Conservation (phyloP, 2,329 filamentous ascomycete species). For the Trichoderma oligosporum region DNA sequence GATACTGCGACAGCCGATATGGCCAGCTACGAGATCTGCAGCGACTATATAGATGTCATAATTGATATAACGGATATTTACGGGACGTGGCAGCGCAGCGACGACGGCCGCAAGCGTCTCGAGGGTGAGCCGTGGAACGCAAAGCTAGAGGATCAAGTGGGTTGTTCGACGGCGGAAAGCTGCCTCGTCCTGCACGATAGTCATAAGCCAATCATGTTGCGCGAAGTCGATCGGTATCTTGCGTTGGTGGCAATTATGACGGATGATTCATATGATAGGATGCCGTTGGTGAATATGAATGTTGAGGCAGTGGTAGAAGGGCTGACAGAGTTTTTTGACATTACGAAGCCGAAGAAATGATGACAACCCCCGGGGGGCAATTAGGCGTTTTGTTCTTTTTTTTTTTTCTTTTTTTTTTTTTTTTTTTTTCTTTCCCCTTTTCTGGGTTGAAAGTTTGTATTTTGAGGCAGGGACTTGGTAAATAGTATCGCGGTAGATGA, state of each 20-base stretch:
- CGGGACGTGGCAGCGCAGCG: slow-evolving; percentile 64
- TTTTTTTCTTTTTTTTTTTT: not conserved
- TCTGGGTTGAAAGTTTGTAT: not conserved
- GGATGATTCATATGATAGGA: slow-evolving; percentile 78
- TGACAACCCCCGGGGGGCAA: not conserved
- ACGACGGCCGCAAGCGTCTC: slow-evolving; percentile 51
- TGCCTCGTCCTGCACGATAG: slow-evolving; percentile 63
- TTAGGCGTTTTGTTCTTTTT: not conserved
- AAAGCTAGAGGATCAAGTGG: slow-evolving; percentile 62
- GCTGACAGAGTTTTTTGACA: slow-evolving; percentile 73
- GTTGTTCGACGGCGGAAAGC: slow-evolving; percentile 63
- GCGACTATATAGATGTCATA: slow-evolving; percentile 97
- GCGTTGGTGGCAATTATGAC: slow-evolving; percentile 84
- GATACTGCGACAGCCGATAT: slow-evolving; percentile 92
- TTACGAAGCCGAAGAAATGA: slow-evolving; percentile 55
- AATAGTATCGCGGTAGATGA: slow-evolving; percentile 1
- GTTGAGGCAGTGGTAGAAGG: slow-evolving; percentile 78
- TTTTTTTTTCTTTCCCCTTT: not conserved
- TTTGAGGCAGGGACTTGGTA: not conserved
- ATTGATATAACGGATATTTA: slow-evolving; percentile 97
- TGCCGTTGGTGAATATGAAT: slow-evolving; percentile 82
- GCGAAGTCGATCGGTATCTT: slow-evolving; percentile 70
- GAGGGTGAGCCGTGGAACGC: slow-evolving; percentile 60
- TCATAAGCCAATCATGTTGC: slow-evolving; percentile 61
- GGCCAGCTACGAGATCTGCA: slow-evolving; percentile 96